Evolutionary conservation across 2,329 filamentous ascomycete genomes (phyloP).

Genomic region (Diaporthe sp.): DNA sequence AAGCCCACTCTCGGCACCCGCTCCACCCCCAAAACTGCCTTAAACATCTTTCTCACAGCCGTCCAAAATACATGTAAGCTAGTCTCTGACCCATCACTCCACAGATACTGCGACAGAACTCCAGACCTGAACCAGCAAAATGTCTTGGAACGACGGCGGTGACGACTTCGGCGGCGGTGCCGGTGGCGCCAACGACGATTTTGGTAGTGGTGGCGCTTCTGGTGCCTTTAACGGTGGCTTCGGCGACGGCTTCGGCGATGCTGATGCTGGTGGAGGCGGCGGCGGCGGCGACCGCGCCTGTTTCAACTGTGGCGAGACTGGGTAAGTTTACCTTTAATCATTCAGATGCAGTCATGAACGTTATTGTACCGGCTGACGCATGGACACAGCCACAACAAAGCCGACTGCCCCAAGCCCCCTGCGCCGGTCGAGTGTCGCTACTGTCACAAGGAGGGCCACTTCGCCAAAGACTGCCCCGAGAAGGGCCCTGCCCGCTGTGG

Average conservation of each 20-base stretch:
- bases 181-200: not conserved
- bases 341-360: not conserved
- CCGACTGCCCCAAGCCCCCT: conserved; percentile 70
- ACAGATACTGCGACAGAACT: not conserved
- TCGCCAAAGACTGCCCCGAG: conserved; percentile 66
- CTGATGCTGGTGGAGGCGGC: conserved; percentile 37
- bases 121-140: conserved; percentile 7
- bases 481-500: conserved; percentile 44
- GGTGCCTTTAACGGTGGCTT: not conserved
- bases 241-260: conserved; percentile 20
- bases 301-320: conserved; percentile 71
- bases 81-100: not conserved
- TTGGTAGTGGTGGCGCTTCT: conserved; percentile 18
- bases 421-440: conserved; percentile 46
- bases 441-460: conserved; percentile 64
- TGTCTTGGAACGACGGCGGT: conserved; percentile 26
- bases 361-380: not conserved
- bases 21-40: not conserved
- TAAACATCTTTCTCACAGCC: too few relatives aligned
- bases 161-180: not conserved
- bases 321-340: conserved; percentile 50
- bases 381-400: conserved; percentile 67
- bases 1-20: not conserved
- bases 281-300: conserved; percentile 59
- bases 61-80: too few relatives aligned